Percentiles rank a stretch among this genome's conserved stretches.
Conservation (phyloP, 2,329 filamentous ascomycete genomes). For the Phyllosticta paracitricarpa region DNA sequence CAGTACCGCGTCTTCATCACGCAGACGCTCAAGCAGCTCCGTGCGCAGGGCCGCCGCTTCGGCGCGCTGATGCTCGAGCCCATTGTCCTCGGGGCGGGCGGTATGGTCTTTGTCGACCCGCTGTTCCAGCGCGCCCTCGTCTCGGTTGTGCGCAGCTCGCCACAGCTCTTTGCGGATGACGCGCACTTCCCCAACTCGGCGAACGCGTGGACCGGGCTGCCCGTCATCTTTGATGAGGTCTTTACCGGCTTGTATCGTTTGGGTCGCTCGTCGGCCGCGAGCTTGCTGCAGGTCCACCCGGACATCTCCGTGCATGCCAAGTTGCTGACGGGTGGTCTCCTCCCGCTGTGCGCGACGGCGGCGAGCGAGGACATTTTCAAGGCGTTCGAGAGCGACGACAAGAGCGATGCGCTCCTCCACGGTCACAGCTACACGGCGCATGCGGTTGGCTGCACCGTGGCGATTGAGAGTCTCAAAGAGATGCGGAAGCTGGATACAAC, state of each 20-base stretch:
- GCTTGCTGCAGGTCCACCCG: constrained; percentile 56
- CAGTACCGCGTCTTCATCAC: constrained; percentile 1
- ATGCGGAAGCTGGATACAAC: constrained; percentile 49
- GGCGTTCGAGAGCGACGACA: constrained; percentile 60
- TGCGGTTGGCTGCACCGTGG: constrained; percentile 70
- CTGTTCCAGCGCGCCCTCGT: constrained; percentile 68
- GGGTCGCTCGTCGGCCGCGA: constrained; percentile 59
- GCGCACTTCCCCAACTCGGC: constrained; percentile 11
- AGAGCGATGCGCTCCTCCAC: constrained; percentile 69
- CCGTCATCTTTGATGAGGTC: constrained; percentile 76
- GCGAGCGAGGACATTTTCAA: constrained; percentile 65
- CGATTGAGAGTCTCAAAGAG: constrained; percentile 52
- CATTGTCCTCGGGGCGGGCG: constrained; percentile 68
- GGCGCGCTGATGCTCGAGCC: constrained; percentile 75
- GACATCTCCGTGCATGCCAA: constrained; percentile 79
- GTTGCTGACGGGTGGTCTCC: constrained; percentile 67
- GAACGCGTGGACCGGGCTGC: constrained; percentile 58
- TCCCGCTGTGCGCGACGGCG: constrained; percentile 67
- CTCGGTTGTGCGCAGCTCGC: constrained; percentile 51
- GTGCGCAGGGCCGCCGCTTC: constrained; percentile 52
- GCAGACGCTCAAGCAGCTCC: constrained; percentile 18
- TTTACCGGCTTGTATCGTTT: constrained; percentile 80
- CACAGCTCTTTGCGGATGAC: constrained; percentile 42
- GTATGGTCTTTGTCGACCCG: constrained; percentile 75
- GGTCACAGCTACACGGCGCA: constrained; percentile 85